Evolutionary conservation across 2,329 filamentous ascomycete genomes (phyloP), one percentile per base, ranked within the genome.

Genomic region (Pseudocercospora cruenta): DNA sequence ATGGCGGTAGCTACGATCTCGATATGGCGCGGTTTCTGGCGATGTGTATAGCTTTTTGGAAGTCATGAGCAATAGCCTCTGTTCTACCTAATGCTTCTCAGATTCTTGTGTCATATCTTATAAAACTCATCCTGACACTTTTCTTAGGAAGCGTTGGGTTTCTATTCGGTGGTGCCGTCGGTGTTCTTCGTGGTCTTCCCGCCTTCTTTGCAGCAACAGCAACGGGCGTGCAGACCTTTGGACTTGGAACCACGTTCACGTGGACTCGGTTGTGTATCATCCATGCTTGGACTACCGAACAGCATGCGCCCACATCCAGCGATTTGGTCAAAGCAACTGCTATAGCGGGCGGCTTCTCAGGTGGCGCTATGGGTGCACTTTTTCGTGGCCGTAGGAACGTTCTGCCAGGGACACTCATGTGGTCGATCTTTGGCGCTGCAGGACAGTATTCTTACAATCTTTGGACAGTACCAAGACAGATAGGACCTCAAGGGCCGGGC

Each of bases 151-250:
- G 90, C 58, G 85, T 86, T 39, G 93, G 92, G 28, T 90, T 96
- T 55, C 78, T 80, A 19, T 70, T 81, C 60, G 83, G 82, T 45
- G 79, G 81, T 60, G 76, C 81, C 58, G 77, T 78, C 58, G 82
- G 82, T 33, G 82, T 83, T 19, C 66, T 94, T 57, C 86, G 88
- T 65, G 90, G 90, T 19, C 87, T 86, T 14, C 89, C 91, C 3
- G 84, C 86, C 3, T 77, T 88, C 2, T 79, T 94, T 6, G 94
- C 93, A 79, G 90, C 92, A 0, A 72, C 90, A 12, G 85, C 89
- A 43, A 89, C 90, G 22, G 91, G 92, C 19, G 82, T 92, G 47
- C 93, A 96, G 80, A 97, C 92, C 87, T 92, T 92, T 78, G 85
- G 87, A 49, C 84, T 96, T 45, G 92, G 92, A 39, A 87, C 86